Percentiles rank a stretch among this genome's conserved stretches.
phyloP scores from a whole-genome alignment of 2,329 filamentous ascomycete species.

The Colletotrichum abscissum region DNA sequence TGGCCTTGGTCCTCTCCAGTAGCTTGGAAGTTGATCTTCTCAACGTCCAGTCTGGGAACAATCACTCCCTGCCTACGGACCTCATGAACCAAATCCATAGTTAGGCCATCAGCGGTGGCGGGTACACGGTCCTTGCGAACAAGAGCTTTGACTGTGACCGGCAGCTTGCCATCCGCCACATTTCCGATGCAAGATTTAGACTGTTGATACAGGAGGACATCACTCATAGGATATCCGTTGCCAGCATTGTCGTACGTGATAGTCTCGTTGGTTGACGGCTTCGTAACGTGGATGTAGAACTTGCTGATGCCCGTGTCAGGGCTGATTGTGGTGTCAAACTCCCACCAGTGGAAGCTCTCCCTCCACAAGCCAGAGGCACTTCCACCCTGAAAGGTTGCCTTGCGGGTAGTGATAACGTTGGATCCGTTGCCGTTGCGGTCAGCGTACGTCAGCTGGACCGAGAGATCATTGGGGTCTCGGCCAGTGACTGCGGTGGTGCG shows the following conservation, averaged over 20 bases:
- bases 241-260: conserved; percentile 38
- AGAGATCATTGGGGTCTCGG: conserved; percentile 39
- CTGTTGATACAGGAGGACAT: conserved; percentile 36
- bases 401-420: conserved; percentile 13
- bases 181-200: conserved; percentile 34
- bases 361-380: conserved; percentile 32
- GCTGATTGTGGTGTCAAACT: conserved; percentile 37
- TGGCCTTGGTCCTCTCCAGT: conserved; percentile 10
- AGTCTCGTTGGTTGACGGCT: conserved; percentile 35
- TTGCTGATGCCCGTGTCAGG: conserved; percentile 39
- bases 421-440: conserved; percentile 36
- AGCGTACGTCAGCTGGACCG: conserved; percentile 39
- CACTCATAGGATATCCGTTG: conserved; percentile 36
- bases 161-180: conserved; percentile 6
- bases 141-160: conserved; percentile 10
- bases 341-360: conserved; percentile 38
- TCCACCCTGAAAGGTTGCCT: conserved; percentile 37
- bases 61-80: conserved; percentile 28
- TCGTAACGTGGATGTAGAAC: conserved; percentile 37
- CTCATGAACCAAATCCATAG: conserved; percentile 26
- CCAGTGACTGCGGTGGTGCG: conserved; percentile 32
- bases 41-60: conserved; percentile 21
- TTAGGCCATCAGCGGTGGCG: conserved; percentile 5
- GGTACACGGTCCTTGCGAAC: conserved; percentile 22
- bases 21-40: conserved; percentile 24